Percentiles rank a stretch among this genome's conserved stretches.
Evolutionary conservation across 208 protist genomes (phyloP).

Genomic region (Endotrypanum monterogeii): DNA sequence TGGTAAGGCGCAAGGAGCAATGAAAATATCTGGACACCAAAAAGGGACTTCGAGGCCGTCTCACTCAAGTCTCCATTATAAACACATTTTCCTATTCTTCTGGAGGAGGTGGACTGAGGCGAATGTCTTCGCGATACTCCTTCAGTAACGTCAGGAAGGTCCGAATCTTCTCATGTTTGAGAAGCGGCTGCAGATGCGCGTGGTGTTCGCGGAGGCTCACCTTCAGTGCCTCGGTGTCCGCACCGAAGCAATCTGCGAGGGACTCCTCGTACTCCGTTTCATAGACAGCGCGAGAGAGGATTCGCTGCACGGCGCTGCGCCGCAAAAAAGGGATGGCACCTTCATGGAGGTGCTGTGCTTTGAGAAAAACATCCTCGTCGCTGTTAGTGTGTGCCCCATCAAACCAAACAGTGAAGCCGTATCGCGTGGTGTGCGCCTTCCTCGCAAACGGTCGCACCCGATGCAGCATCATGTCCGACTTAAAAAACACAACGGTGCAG

Average conservation of each 20-base stretch:
- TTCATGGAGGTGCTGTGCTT: conserved; percentile 33
- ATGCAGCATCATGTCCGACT: conserved; percentile 47
- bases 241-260: conserved; percentile 46
- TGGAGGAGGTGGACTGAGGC: neutral
- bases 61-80: too few species aligned
- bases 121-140: conserved; percentile 34
- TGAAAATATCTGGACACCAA: neutral
- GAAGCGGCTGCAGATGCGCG: conserved; percentile 35
- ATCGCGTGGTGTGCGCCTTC: conserved; percentile 16
- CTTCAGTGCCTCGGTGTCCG: conserved; percentile 18
- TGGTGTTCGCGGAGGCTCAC: conserved; percentile 42
- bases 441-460: conserved; percentile 31
- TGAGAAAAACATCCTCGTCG: conserved; percentile 45
- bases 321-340: conserved; percentile 34
- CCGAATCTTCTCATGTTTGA: conserved; percentile 26
- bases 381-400: conserved; percentile 42
- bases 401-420: conserved; percentile 71
- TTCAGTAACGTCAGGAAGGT: conserved; percentile 27
- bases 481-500: conserved; percentile 48
- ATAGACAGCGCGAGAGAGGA: conserved; percentile 46
- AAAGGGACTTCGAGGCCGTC: neutral
- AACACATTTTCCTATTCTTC: neutral
- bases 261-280: conserved; percentile 39
- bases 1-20: neutral
- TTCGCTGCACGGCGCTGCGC: conserved; percentile 46